phyloP scores from a whole-genome alignment of 768 basidiomycete species.

The Hericium erinaceus region DNA sequence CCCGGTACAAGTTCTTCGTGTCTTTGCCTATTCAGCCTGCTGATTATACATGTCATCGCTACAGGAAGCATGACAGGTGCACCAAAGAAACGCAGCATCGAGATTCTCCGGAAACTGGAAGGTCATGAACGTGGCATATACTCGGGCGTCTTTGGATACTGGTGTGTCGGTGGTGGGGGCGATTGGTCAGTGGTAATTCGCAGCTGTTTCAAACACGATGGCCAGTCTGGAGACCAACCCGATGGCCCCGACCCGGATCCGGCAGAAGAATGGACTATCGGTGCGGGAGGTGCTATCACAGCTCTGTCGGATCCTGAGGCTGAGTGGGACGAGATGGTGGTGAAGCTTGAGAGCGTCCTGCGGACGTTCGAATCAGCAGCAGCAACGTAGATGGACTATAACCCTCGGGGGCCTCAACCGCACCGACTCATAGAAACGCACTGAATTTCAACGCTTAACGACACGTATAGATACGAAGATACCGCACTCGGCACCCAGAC shows the following conservation, averaged over 20 bases:
- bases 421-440: not conserved
- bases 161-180: conserved; percentile 78
- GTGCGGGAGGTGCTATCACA: conserved; percentile 95
- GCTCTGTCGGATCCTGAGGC: conserved; percentile 76
- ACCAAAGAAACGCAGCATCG: conserved; percentile 88
- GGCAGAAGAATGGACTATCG: conserved; percentile 63
- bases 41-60: not conserved
- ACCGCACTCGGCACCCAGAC: not conserved
- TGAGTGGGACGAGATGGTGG: conserved; percentile 92
- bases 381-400: not conserved
- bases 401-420: not conserved
- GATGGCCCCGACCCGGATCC: conserved; percentile 1
- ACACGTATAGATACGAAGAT: too few species aligned
- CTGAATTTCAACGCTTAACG: not conserved
- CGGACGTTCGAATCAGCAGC: conserved; percentile 42
- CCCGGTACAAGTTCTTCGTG: conserved; percentile 46
- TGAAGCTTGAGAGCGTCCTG: conserved; percentile 77
- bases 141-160: conserved; percentile 91
- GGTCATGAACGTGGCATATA: conserved; percentile 67
- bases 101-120: conserved; percentile 79
- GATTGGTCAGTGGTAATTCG: conserved; percentile 95
- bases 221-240: conserved; percentile 15
- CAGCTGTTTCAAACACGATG: conserved; percentile 75
- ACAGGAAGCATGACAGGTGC: conserved; percentile 96
- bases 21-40: not conserved